Base-by-base conservation (phyloP, 2,329 filamentous ascomycete species). In the Rhinocladiella similis region DNA sequence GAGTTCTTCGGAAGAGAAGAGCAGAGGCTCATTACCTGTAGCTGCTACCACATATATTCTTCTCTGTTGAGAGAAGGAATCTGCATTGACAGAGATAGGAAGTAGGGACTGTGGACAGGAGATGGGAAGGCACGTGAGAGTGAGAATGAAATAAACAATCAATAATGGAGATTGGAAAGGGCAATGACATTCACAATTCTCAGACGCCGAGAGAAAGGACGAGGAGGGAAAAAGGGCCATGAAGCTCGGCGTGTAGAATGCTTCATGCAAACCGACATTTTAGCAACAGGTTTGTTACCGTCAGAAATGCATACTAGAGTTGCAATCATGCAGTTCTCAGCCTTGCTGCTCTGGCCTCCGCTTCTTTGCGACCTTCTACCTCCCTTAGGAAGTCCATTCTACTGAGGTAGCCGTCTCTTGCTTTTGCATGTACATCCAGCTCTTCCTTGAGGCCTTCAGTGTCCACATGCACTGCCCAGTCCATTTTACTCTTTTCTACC, bases 401-500 rank as follows among this genome's bases (percentile, higher is more conserved):
- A 14, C 77, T 80, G 64, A 85, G 70, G 69, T 84, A 87, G 0
- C 81, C 81, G 53, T 82, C 79, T 65, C 84, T 85, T 10, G 82
- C 83, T 67, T 83, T 84, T 60, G 81, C 83, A 67, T 85, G 82
- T 45, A 77, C 77, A 53, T 82, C 79, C 66, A 87, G 68, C 68
- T 87, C 84, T 55, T 85, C 83, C 54, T 80, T 78, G 55, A 86
- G 79, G 27, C 83, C 83, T 45, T 81, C 80, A 51, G 80, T 72
- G 66, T 85, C 82, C 39, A 87, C 84, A 65, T 84, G 85, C 10
- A 79, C 78, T 18, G 82, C 83, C 84, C 84, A 87, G 64, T 87
- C 84, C 65, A 86, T 72, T 51, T 83, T 79, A 27, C 81, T 85
- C 70, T 87, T 87, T 70, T 86, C 83, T 48, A 87, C 82, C 0